Evolutionary conservation across 371 early-diverging fungal species (phyloP), one percentile per base, ranked within the genome.

Genomic region (Mucor velutinosus): DNA sequence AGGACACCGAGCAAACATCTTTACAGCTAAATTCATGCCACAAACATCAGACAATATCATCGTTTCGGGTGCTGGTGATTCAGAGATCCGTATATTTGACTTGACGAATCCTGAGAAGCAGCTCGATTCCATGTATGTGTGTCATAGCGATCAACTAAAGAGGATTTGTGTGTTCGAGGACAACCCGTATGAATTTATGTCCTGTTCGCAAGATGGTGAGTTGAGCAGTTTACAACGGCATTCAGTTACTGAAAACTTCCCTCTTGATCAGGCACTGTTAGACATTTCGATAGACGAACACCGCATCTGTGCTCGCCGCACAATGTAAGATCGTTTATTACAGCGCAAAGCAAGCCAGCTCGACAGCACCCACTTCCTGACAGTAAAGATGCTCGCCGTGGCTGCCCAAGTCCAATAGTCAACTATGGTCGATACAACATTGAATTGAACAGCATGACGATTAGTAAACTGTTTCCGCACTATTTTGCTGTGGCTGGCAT

Each of bases 1-100:
- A 73, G 89, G 92, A 14, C 94, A 94, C 71, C 57, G 66, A 5
- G 88, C 85, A 60, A 93, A 94, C 49, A 91, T 94, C n/a, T 93
- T 94, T 70, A 83, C 88, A 61, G 88, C 91, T 10, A 89, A 90
- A 70, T 87, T 90, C 56, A 76, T 94, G 82, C 89, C 91, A 0
- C 60, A 76, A 3, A 89, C 89, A 21, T 86, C 84, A 11, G 89
- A 92, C 56, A 69, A 76, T 4, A 73, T 87, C 23, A 80, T 94
- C 17, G 75, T 89, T 33, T 87, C 89, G 6, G 92, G 90, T 49
- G 88, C 93, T 1, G 88, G 86, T 37, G 93, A 93, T 67, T 76
- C 86, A 0, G 79, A 86, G 56, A 81, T 93, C 7, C 83, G 85
- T 51, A 82, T 93, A 5, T 90, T 91, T 64, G 90, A 92, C 65